Percentiles rank a stretch among this genome's conserved stretches.
phyloP scores from a whole-genome alignment of 306 rosid genomes.

The Sophora flavescens region DNA sequence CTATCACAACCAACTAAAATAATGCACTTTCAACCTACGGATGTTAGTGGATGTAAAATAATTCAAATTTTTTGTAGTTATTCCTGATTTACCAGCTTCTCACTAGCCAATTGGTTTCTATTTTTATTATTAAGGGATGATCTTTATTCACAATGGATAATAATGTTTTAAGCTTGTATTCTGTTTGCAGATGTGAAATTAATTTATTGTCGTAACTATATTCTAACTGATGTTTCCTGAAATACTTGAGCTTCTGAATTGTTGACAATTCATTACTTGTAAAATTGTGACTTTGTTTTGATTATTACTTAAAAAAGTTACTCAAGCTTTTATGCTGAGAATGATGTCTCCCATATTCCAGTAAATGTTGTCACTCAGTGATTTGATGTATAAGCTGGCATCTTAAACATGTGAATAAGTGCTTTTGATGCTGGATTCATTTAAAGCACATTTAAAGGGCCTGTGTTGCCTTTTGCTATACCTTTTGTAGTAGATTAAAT shows the following conservation, averaged over 20 bases:
- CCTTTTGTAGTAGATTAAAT: slow-evolving; percentile 13
- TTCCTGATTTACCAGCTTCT: not conserved
- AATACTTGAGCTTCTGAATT: slow-evolving; percentile 11
- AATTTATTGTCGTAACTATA: not conserved
- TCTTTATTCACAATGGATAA: not conserved
- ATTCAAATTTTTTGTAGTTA: not conserved
- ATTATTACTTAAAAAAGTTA: not conserved
- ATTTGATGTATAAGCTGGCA: not conserved
- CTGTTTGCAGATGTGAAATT: not conserved
- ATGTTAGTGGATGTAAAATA: slow-evolving; percentile 6
- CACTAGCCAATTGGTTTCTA: not conserved
- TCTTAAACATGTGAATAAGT: slow-evolving; percentile 12
- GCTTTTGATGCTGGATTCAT: slow-evolving; percentile 19
- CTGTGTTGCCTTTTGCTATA: not conserved
- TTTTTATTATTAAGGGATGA: not conserved
- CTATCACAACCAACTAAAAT: slow-evolving; percentile 9
- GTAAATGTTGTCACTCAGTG: slow-evolving; percentile 9
- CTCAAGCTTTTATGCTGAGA: not conserved
- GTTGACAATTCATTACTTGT: slow-evolving; percentile 17
- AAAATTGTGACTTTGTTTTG: not conserved
- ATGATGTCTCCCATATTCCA: not conserved
- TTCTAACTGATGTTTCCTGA: not conserved
- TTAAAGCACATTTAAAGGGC: slow-evolving; percentile 7
- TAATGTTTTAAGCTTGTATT: slow-evolving; percentile 11
- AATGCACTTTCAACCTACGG: not conserved